A percentile compares a stretch with the other conserved stretches of the same genome.
Conservation (phyloP, 768 basidiomycete species). For the Auriscalpium orientale region DNA sequence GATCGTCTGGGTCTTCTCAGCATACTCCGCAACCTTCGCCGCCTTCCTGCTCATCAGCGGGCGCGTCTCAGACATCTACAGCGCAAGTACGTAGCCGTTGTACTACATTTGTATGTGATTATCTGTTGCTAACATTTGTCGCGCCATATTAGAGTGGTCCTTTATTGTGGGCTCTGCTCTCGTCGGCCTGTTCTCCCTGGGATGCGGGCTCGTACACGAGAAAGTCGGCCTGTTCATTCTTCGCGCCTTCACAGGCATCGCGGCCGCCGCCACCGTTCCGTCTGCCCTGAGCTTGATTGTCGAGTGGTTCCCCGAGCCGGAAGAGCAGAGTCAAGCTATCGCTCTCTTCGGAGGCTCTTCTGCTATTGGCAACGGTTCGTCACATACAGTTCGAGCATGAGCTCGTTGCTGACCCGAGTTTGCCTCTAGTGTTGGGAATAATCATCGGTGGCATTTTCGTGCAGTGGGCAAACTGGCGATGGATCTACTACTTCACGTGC, state of each 20-base stretch:
- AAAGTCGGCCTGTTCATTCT: background rate
- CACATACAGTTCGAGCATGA: background rate
- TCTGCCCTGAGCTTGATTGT: constrained; percentile 36
- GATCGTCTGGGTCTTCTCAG: constrained; percentile 28
- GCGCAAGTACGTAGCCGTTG: background rate
- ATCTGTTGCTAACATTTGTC: background rate
- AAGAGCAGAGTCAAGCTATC: constrained; percentile 35
- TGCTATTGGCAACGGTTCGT: background rate
- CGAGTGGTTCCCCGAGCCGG: constrained; percentile 36
- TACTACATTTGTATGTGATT: no score
- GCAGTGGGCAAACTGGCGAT: constrained; percentile 29
- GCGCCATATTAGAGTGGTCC: background rate
- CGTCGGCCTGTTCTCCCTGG: background rate
- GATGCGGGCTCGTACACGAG: background rate
- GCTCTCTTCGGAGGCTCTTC: constrained; percentile 11
- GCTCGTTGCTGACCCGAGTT: background rate
- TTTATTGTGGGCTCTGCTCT: background rate
- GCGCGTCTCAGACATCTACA: background rate
- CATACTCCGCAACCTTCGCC: constrained; percentile 29
- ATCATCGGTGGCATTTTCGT: constrained; percentile 32
- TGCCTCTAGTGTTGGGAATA: constrained; percentile 14
- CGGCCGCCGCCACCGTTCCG: constrained; percentile 36
- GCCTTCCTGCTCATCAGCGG: constrained; percentile 23
- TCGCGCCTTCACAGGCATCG: constrained; percentile 2
- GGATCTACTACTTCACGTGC: constrained; percentile 40